Conservation (phyloP, 139 green algal genomes). For the Auxenochlorella pyrenoidosa region DNA sequence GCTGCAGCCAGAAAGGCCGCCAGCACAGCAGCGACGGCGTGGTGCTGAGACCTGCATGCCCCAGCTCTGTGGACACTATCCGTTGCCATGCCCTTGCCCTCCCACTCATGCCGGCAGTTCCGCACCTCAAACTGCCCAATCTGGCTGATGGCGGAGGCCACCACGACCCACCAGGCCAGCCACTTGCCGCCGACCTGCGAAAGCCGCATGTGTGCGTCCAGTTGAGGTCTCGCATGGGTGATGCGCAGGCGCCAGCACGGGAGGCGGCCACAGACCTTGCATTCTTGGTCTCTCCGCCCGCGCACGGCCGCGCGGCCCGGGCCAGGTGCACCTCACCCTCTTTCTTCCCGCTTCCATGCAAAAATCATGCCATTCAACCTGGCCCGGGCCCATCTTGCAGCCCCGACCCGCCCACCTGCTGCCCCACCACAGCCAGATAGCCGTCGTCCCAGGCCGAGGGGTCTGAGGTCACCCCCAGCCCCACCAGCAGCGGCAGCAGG, state of each 20-base stretch:
- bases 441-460: conserved; percentile 81
- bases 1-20: no score
- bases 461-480: conserved; percentile 71
- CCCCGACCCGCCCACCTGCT: conserved; percentile 56
- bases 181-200: conserved; percentile 80
- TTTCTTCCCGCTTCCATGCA: no score
- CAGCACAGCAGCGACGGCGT: no score
- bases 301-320: no score
- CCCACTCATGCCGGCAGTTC: neutral
- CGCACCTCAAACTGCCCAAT: conserved; percentile 91
- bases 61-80: neutral
- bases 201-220: neutral
- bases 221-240: neutral
- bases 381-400: no score
- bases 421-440: conserved; percentile 83
- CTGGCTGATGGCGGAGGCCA: conserved; percentile 88
- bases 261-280: no score
- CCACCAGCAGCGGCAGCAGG: conserved; percentile 81
- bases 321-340: no score
- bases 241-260: no score
- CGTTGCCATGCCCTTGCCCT: neutral
- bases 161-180: conserved; percentile 88
- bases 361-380: neutral
- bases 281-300: no score
- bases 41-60: no score